Evolutionary conservation across 148 eudicot species (phyloP), one percentile per base, ranked within the genome.

Genomic region (Chenopodium suecicum): DNA sequence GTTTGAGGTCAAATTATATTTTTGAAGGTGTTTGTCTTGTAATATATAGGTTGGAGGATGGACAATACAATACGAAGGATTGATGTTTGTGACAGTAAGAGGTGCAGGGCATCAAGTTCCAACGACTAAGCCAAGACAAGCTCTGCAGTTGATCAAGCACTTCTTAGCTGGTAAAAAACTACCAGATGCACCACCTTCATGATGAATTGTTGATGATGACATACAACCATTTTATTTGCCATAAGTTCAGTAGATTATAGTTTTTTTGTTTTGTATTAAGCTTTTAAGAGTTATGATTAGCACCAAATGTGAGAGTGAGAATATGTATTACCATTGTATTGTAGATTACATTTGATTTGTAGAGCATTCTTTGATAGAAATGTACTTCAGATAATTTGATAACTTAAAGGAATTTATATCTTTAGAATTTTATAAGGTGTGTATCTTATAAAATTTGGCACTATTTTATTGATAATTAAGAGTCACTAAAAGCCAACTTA

Each of bases 71-170:
- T 94, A 94, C 34, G 86, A 89, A 74, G 91, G 91, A 64, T 67
- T 91, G 64, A 87, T 78, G n/a, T 90, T 87, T 64, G 94, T 90
- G 14, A 91, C 90, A 1, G 77, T 91, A 6, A 87, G 94, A 66
- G 94, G 92, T 31, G 85, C 94, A 0, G 94, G 94, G 66, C 94
- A 91, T 78, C 89, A 88, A 78, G 90, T 91, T 82, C 91, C 94
- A 3, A 90, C 92, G 11, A 88, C 86, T 54, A 91, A 88, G 82
- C 92, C 92, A 14, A 81, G 77, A 62, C 85, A 91, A 27, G 90
- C 89, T 7, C 85, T 90, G 12, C 86, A 88, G 73, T 25, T 88
- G 14, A 73, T 85, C 2, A 77, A 82, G 32, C 90, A 88, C 75
- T 88, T 85, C 78, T 76, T 88, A 47, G 75, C 84, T 22, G 79